Evolutionary conservation across 2,329 filamentous ascomycete species (phyloP), one percentile per base, ranked within the genome.

Genomic region (Xylaria arbuscula): DNA sequence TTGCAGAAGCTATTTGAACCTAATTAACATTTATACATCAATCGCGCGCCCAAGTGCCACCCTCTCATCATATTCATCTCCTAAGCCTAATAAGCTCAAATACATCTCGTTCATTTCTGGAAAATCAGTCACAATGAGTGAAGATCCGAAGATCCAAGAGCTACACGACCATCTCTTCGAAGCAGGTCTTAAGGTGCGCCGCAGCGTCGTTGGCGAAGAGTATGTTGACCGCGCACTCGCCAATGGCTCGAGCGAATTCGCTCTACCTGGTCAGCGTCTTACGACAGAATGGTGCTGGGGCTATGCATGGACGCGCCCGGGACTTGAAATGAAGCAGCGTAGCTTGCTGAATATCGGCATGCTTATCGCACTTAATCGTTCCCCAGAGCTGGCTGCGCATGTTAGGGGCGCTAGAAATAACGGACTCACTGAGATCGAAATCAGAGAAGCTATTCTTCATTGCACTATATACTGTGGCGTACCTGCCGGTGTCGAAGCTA

Each of bases 281-380:
- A 85, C 89, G 1, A 90, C 88, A 0, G 88, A 90, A 78, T 87
- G 83, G 76, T 87, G 86, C 79, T 91, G 89, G 89, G 89, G 88
- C 15, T 84, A 84, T 67, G 84, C 86, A 32, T 92, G 89, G 89
- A 86, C 86, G 3, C 84, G 89, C 8, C 88, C 88, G 0, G 89
- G 89, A 0, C 83, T 91, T 9, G 84, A 86, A 42, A 83, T 85
- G 67, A 89, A 90, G 76, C 85, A 88, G 72, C 84, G 89, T 55
- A 87, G 84, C 62, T 81, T 91, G 63, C 79, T 91, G 62, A 90
- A 90, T 76, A 87, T 91, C 56, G 88, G 85, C 56, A 90, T 91
- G 85, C 84, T 80, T 38, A 79, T 79, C 71, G 87, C 87, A 2
- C 81, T 90, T 69, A 90, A 90, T 73, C 82, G 87, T 5, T 82